Base-by-base conservation (phyloP, 148 eudicot species). In the Polygonum maritimum region DNA sequence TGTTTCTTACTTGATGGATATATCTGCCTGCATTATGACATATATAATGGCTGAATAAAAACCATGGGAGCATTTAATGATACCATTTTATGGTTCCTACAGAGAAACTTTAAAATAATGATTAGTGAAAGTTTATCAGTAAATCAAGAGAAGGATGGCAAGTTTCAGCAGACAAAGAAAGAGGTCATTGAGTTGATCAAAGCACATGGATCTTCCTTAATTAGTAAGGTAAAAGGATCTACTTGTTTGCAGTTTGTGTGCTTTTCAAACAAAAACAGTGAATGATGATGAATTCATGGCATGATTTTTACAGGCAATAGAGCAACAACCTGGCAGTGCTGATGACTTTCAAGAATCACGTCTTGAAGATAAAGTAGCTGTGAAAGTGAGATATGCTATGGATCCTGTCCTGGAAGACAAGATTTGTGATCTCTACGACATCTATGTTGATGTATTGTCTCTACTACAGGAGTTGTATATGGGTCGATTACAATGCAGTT, bases 341-440 rank as follows among this genome's bases (percentile, higher is more conserved):
- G 88, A 88, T 82, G 90, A 96, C 78, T 72, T 88, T 80, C 94
- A 87, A 84, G 90, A 87, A 76, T 69, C 81, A 80, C 84, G 82
- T 73, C 82, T 75, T 69, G 84, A 80, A 82, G 92, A 83, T 74
- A 92, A 84, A 79, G 88, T 84, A 67, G 71, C 82, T 33, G 44
- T 77, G 52, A 91, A 89, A 82, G 81, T 85, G 62, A 84, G 85
- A 80, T 83, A 78, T 82, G 78, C 79, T 77, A 92, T 91, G 90
- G 97, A 96, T 85, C 80, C 81, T 78, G 83, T 88, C 33, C 69
- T 96, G 83, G 99, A 96, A 82, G 97, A 91, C 82, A 92, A 88
- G 85, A 91, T 96, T 48, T 92, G 99, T 79, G 98, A 96, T 83
- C 96, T 96, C 71, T 92, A 96, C 81, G 97, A 96, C 78, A 88